phyloP scores from a whole-genome alignment of 1,284 basidiomycete species.

The Puccinia novopanici region DNA sequence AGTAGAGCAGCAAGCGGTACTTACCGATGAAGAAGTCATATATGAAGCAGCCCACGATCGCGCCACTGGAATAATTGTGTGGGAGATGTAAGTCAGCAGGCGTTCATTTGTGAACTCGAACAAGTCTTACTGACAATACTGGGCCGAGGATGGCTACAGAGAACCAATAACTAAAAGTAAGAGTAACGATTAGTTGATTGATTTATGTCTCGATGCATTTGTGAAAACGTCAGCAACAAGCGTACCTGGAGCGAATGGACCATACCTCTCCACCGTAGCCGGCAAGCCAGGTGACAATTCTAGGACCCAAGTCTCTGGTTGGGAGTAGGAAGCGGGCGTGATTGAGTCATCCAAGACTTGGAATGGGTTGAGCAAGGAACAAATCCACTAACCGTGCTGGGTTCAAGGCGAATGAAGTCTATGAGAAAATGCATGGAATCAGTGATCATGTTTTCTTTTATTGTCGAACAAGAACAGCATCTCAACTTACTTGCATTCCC shows the following conservation, averaged over 20 bases:
- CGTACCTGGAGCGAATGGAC: constrained; percentile 30
- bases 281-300: constrained; percentile 47
- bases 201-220: neutral
- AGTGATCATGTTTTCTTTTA: no score
- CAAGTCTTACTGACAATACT: constrained; percentile 17
- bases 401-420: constrained; percentile 51
- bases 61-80: constrained; percentile 25
- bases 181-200: neutral
- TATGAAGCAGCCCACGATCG: constrained; percentile 49
- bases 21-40: constrained; percentile 49
- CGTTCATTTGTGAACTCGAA: neutral
- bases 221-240: neutral
- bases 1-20: neutral
- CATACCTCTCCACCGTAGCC: constrained; percentile 47
- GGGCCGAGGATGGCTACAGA: constrained; percentile 41
- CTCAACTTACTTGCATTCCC: constrained; percentile 47
- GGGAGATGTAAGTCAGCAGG: neutral
- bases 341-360: neutral
- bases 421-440: neutral
- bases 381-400: constrained; percentile 46
- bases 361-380: neutral
- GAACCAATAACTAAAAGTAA: constrained; percentile 40
- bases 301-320: constrained; percentile 47
- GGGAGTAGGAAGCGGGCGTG: neutral
- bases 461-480: no score